Base-by-base conservation (phyloP, 2,329 filamentous ascomycete species). In the Exophiala aquamarina region DNA sequence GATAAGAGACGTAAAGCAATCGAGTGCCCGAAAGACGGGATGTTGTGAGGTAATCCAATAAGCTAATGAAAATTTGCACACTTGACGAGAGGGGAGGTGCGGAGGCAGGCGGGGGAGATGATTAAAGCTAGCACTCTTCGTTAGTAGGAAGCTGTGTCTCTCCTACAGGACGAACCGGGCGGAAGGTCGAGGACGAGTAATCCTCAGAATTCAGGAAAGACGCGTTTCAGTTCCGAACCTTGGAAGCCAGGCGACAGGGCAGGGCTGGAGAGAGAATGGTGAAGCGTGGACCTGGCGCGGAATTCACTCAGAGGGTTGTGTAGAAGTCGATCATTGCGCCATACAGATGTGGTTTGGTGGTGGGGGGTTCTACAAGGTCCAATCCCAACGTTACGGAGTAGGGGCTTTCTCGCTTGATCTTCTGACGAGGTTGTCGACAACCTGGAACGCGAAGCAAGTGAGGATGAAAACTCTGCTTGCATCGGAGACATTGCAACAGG, bases 1-100 rank as follows among this genome's bases (percentile, higher is more conserved):
- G 56, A 59, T 58, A 60, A 60, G 53, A 44, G 50, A 49, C 44
- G 49, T 44, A 55, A 54, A 50, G 54, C 53, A 60, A 58, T 59
- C 50, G 44, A 44, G 47, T 49, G 29, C 33, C 36, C 41, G 19
- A 41, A 46, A 40, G 35, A 28, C 31, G 32, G 37, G 37, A 51
- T 42, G 48, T 28, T 17, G 54, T 59, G 57, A 56, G 55, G 56
- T 61, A 59, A 61, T 61, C 36, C 40, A 44, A 59, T 61, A 48
- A 57, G 52, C 53, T 59, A 58, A 60, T 44, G 53, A 51, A 55
- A 48, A 51, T 57, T 50, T 47, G 39, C 36, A 32, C 20, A 33
- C 38, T 37, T 43, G 41, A 44, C 39, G 32, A 39, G 28, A 47
- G 23, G 40, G 32, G 36, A 41, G 46, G 37, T 45, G 50, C 26